Conservation (phyloP, 768 basidiomycete species). For the Collybia mongolica region DNA sequence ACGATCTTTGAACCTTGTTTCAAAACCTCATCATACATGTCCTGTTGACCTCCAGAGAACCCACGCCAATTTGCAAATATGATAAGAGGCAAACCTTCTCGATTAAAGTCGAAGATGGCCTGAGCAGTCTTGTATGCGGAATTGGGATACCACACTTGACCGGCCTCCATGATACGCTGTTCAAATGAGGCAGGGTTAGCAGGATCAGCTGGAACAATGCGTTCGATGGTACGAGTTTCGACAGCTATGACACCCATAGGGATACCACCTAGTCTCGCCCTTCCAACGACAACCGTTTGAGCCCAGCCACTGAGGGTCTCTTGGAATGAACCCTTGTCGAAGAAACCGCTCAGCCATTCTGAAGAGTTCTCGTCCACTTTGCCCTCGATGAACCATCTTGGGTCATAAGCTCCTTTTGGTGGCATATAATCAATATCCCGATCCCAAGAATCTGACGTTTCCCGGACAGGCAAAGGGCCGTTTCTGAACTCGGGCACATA, state of each 20-base stretch:
- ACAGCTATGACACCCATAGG: conserved; percentile 98
- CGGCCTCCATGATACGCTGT: conserved; percentile 98
- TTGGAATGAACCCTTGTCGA: conserved; percentile 97
- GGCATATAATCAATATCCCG: conserved; percentile 88
- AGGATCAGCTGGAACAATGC: conserved; percentile 95
- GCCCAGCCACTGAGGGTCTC: conserved; percentile 99
- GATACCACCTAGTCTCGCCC: conserved; percentile 94
- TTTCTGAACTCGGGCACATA: conserved; percentile 88
- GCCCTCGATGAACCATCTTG: conserved; percentile 97
- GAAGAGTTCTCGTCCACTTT: conserved; percentile 81
- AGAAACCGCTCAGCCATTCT: conserved; percentile 87
- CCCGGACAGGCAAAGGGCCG: conserved; percentile 75
- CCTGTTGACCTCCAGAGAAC: conserved; percentile 99
- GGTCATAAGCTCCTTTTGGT: conserved; percentile 94
- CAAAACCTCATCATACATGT: conserved; percentile 97
- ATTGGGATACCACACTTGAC: conserved; percentile 99
- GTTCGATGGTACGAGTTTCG: conserved; percentile 96
- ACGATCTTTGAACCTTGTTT: conserved; percentile 99
- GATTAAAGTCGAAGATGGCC: conserved; percentile 98
- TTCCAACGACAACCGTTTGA: conserved; percentile 96
- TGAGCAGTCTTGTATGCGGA: conserved; percentile 99
- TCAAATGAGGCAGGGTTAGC: conserved; percentile 97
- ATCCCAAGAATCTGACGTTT: conserved; percentile 81
- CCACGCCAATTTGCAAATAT: conserved; percentile 99
- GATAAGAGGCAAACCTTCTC: conserved; percentile 94